A percentile compares a stretch with the other conserved stretches of the same genome.
Evolutionary conservation across 1,139 yeast species (phyloP).

Genomic region (Lodderomyces theae): DNA sequence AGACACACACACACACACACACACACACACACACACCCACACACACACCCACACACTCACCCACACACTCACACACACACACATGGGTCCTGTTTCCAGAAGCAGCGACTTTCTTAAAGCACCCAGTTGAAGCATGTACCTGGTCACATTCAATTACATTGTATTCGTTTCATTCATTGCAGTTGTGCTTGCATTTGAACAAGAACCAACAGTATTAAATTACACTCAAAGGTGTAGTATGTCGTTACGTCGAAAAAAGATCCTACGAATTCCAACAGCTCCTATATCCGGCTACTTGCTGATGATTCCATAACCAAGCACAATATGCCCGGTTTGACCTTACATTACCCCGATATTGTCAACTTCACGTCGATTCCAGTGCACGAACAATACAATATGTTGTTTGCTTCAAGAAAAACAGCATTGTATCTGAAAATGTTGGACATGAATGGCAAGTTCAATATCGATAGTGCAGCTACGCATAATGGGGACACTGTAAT

Average conservation of each 20-base stretch:
- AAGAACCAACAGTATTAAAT: background rate
- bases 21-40: too few species aligned
- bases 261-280: too few species aligned
- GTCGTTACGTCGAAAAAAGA: background rate
- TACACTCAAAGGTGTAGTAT: background rate
- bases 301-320: slow-evolving; percentile 2
- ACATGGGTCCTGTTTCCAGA: too few species aligned
- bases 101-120: too few species aligned
- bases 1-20: too few species aligned
- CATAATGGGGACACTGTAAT: slow-evolving; percentile 6
- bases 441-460: slow-evolving; percentile 10
- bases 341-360: slow-evolving; percentile 24
- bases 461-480: slow-evolving; percentile 7
- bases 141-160: too few species aligned
- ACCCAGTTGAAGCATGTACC: too few species aligned
- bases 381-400: slow-evolving; percentile 15
- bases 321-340: slow-evolving; percentile 23
- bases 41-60: too few species aligned
- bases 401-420: slow-evolving; percentile 13
- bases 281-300: slow-evolving; percentile 7
- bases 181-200: background rate
- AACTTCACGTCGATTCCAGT: slow-evolving; percentile 24
- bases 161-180: too few species aligned
- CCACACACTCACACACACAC: too few species aligned
- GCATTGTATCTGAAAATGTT: slow-evolving; percentile 14